A percentile compares a stretch with the other conserved stretches of the same genome.
Evolutionary conservation across 2,329 filamentous ascomycete species (phyloP).

Genomic region (Helotiales sp.): DNA sequence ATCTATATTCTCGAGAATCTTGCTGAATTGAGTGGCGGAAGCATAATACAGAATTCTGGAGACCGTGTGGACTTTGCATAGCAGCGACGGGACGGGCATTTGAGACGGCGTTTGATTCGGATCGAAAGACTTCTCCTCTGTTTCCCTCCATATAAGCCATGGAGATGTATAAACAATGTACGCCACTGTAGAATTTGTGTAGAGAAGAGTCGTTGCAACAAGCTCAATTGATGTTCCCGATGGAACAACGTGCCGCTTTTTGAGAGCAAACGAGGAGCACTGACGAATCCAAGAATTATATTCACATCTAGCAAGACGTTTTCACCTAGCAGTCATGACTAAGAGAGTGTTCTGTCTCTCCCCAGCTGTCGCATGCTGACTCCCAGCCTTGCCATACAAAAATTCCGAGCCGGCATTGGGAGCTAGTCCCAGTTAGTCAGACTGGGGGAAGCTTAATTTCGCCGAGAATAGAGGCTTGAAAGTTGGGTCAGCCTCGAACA

Average conservation of each 20-base stretch:
- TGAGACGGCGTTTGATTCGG: background rate
- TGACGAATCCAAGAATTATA: background rate
- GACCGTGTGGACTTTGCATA: background rate
- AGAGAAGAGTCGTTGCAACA: background rate
- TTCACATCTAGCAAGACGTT: no score
- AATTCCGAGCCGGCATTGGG: background rate
- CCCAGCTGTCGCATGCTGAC: no score
- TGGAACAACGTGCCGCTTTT: background rate
- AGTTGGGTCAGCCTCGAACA: slow-evolving; percentile 4
- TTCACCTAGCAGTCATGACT: no score
- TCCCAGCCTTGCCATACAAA: background rate
- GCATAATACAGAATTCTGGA: background rate
- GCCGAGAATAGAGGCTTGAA: no score
- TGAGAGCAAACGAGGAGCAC: background rate
- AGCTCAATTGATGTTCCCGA: background rate
- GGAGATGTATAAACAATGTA: background rate
- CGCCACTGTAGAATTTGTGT: background rate
- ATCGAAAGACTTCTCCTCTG: background rate
- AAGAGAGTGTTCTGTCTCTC: no score
- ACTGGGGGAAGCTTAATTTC: slow-evolving; percentile 16
- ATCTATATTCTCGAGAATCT: background rate
- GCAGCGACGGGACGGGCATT: no score
- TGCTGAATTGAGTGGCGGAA: background rate
- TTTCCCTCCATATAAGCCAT: background rate
- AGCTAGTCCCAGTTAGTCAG: no score